Evolutionary conservation across 177 flowering plant genomes (phyloP).

Genomic region (Telopea speciosissima): DNA sequence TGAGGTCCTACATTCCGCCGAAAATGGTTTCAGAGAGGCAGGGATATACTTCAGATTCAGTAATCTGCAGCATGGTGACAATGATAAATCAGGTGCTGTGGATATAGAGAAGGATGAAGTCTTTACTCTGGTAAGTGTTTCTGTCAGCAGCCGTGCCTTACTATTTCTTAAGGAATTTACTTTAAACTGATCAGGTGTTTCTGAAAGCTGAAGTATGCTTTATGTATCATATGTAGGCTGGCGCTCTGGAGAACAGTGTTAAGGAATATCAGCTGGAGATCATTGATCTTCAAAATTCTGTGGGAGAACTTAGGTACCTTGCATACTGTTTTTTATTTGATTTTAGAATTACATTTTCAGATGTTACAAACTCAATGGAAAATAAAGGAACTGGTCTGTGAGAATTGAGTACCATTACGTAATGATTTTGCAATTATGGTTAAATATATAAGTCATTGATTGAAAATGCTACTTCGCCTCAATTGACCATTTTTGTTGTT

Average conservation of each 20-base stretch:
- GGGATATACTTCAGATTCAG: conserved; percentile 62
- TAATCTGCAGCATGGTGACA: conserved; percentile 33
- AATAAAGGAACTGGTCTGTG: too few species aligned
- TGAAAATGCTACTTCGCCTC: conserved; percentile 4
- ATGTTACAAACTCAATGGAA: background rate
- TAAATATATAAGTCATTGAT: background rate
- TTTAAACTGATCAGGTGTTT: background rate
- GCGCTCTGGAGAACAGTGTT: conserved; percentile 82
- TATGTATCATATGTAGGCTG: conserved; percentile 47
- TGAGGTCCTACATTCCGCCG: conserved; percentile 70
- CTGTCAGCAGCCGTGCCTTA: background rate
- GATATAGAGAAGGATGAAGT: conserved; percentile 65
- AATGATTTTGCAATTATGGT: background rate
- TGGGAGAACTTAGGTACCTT: conserved; percentile 71
- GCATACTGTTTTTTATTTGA: background rate
- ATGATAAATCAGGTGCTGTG: conserved; percentile 20
- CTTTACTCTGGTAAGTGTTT: conserved; percentile 52
- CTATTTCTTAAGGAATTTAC: background rate
- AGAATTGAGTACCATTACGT: background rate
- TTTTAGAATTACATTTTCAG: background rate
- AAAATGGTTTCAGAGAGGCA: conserved; percentile 69
- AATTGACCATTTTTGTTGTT: conserved; percentile 8
- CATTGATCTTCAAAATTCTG: conserved; percentile 69
- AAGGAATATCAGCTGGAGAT: conserved; percentile 85
- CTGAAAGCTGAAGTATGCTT: background rate